Conservation (phyloP, 2,329 filamentous ascomycete species). For the Phyllosticta paracitricarpa region DNA sequence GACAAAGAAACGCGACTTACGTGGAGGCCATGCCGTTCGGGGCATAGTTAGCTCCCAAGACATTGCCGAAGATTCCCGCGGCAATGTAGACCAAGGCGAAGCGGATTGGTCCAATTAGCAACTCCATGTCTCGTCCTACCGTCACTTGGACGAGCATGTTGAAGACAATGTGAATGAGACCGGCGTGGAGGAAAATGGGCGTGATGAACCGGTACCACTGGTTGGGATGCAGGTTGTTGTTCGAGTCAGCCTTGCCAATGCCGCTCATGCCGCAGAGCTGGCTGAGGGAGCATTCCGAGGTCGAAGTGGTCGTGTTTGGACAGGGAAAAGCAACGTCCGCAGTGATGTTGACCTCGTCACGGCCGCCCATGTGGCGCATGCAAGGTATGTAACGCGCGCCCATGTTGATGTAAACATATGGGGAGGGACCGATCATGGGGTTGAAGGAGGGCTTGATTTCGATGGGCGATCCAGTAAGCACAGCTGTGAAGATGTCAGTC, state of each 20-base stretch:
- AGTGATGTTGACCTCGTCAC: constrained; percentile 57
- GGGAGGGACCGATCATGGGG: constrained; percentile 91
- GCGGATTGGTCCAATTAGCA: constrained; percentile 75
- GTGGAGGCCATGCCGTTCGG: constrained; percentile 64
- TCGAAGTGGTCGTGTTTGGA: constrained; percentile 61
- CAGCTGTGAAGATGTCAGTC: constrained; percentile 37
- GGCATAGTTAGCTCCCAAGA: constrained; percentile 89
- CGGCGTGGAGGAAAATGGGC: constrained; percentile 91
- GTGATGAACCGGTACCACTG: constrained; percentile 97
- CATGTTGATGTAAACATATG: constrained; percentile 91
- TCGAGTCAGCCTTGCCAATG: constrained; percentile 53
- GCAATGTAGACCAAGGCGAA: constrained; percentile 86
- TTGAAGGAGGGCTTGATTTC: constrained; percentile 81
- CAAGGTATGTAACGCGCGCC: constrained; percentile 85
- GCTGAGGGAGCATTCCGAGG: constrained; percentile 59
- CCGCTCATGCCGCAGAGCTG: constrained; percentile 77
- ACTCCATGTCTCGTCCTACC: constrained; percentile 85
- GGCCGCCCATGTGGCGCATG: constrained; percentile 55
- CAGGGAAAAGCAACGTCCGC: constrained; percentile 61
- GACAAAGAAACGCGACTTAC: neutral
- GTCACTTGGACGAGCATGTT: constrained; percentile 89
- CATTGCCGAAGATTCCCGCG: constrained; percentile 89
- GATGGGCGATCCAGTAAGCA: constrained; percentile 68
- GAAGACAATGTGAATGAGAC: constrained; percentile 89
- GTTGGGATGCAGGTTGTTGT: constrained; percentile 54